A percentile compares a stretch with the other conserved stretches of the same genome.
Evolutionary conservation across 2,329 filamentous ascomycete species (phyloP).

Genomic region (Exophiala alcalophila): DNA sequence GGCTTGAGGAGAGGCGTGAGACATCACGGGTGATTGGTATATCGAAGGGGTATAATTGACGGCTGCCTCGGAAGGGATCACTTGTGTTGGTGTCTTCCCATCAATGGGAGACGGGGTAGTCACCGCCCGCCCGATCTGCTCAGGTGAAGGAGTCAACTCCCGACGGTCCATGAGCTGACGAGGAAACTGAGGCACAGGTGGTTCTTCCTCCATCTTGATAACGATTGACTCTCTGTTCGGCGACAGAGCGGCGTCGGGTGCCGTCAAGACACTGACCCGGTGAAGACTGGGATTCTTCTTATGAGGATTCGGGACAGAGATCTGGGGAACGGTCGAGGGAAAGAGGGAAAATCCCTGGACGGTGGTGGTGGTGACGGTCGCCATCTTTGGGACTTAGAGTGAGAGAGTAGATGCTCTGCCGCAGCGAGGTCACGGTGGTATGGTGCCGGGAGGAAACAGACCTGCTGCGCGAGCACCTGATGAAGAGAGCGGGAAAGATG

Average conservation of each 20-base stretch:
- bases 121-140: constrained; percentile 29
- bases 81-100: constrained; percentile 22
- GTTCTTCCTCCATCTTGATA: constrained; percentile 24
- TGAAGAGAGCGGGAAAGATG: constrained; percentile 4
- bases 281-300: constrained; percentile 28
- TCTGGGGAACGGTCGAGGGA: constrained; percentile 26
- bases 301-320: constrained; percentile 28
- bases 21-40: constrained; percentile 14
- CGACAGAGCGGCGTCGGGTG: constrained; percentile 16
- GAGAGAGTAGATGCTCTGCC: constrained; percentile 9
- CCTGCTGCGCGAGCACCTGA: constrained; percentile 15
- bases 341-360: constrained; percentile 26
- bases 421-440: constrained; percentile 4
- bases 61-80: constrained; percentile 10
- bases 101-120: constrained; percentile 29
- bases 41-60: constrained; percentile 27
- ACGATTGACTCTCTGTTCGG: constrained; percentile 20
- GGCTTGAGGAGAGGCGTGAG: constrained; percentile 20
- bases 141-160: constrained; percentile 20
- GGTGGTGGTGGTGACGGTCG: constrained; percentile 8
- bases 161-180: constrained; percentile 5
- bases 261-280: constrained; percentile 18
- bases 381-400: too few relatives aligned
- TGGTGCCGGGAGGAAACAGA: constrained; percentile 15
- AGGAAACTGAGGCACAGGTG: constrained; percentile 17